Evolutionary conservation across 345 rosid genomes (phyloP), one percentile per base, ranked within the genome.

Genomic region (Geranium rotundifolium): DNA sequence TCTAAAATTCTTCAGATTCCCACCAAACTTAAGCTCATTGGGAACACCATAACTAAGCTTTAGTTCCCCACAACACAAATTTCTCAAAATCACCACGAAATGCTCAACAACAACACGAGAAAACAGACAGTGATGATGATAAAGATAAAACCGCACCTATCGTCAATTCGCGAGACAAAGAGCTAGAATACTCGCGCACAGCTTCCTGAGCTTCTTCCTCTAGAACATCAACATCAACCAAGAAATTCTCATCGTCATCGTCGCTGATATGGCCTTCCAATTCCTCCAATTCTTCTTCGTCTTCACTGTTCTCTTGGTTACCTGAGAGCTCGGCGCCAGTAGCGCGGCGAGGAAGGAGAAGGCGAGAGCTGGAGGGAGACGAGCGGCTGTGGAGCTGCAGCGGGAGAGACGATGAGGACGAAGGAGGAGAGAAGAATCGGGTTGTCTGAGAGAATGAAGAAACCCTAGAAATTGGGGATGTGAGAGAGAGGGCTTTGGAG

Each of bases 191-290:
- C 54, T 86, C 90, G 8, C 70, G 71, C 29, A 71, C 96, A 17
- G 81, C 90, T n/a, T 64, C 80, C 49, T 71, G 67, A 0, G 96
- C 98, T 76, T 91, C 95, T 39, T 76, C 71, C 69, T 91, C 92
- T 9, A 91, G 85, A 54, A 68, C 75, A 34, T 83, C 80, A 52
- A 79, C 66, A 62, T 89, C 98, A 56, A 89, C 41, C 15, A 55
- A 65, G 60, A 41, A 54, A 7, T 60, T 63, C 46, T 67, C 82
- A 34, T 63, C 65, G 7, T 72, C 78, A 1, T 55, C 57, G 27
- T 58, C 41, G 41, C 41, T 34, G 41, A 34, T 1, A 34, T 34
- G 2, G 41, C 41, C 71, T 13, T 65, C 75, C 1, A 54, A 19
- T 2, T 73, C 74, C 13, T 72, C 75, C 19, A 65, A 39, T n/a